Conservation (phyloP, 1,284 basidiomycete genomes). For the Pterulicium gracile region DNA sequence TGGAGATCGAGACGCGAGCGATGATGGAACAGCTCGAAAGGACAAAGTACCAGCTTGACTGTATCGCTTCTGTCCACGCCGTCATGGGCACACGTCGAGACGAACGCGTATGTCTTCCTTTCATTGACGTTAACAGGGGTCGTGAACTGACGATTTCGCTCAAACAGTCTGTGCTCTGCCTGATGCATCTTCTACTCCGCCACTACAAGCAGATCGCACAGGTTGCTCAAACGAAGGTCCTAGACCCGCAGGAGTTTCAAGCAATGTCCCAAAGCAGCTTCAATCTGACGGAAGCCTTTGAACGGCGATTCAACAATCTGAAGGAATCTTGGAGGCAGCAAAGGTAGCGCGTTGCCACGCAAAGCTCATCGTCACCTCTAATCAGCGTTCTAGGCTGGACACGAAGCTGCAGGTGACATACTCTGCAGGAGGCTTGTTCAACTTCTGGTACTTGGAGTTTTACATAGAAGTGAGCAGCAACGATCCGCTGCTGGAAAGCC, state of each 20-base stretch:
- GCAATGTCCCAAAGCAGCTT: constrained; percentile 16
- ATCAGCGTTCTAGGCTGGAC: too few species aligned
- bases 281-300: constrained; percentile 15
- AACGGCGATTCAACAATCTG: constrained; percentile 15
- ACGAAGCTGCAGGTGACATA: neutral
- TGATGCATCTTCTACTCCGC: constrained; percentile 15
- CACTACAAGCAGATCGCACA: constrained; percentile 16
- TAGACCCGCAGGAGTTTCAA: constrained; percentile 15
- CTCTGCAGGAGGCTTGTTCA: neutral
- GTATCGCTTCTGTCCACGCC: constrained; percentile 12
- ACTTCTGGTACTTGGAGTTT: neutral
- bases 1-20: constrained; percentile 10
- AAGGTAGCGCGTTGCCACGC: too few species aligned
- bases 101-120: constrained; percentile 14
- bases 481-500: too few species aligned
- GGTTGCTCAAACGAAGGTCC: constrained; percentile 11
- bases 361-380: too few species aligned
- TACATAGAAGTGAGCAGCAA: neutral
- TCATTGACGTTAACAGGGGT: too few species aligned
- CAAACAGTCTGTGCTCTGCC: constrained; percentile 15
- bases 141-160: too few species aligned
- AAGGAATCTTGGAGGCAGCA: constrained; percentile 19
- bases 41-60: constrained; percentile 14
- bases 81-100: constrained; percentile 13
- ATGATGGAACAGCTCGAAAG: constrained; percentile 11